Base-by-base conservation (phyloP, 2,329 filamentous ascomycete genomes). In the Phialophora macrospora region DNA sequence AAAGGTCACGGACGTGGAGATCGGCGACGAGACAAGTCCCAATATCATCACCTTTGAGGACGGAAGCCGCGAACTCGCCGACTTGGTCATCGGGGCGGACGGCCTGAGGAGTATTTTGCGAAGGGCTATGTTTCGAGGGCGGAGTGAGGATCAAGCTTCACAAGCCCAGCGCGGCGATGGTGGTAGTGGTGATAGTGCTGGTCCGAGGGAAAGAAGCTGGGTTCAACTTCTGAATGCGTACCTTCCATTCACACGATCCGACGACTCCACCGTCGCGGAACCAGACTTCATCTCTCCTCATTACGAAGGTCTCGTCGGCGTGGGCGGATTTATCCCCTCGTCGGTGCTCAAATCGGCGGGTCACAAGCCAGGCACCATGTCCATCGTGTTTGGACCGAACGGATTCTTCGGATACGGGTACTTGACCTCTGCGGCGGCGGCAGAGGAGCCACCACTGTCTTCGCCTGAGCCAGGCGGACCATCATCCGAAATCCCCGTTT, bases 381-480 rank as follows among this genome's bases (percentile, higher is more conserved):
- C 75, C 46, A 75, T 83, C 52, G 73, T 78, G 0, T 82, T 82
- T 63, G 81, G 82, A 1, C 75, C 78, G 0, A 82, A 81, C 59
- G 82, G 82, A 0, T 84, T 83, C 70, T 84, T 84, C 67, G 82
- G 82, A 1, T 84, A 83, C 70, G 77, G 79, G 28, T 79, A 77
- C 57, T 71, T 75, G 38, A 65, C 59, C 2, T 66, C 66, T 1
- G 20, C n/a, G 1, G 11, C 22, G 67, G 75, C 64, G 38, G 38
- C 4, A 4, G 38, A 44, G 5, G 38, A 41, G 38, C 38, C 38
- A n/a, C 7, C 14, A n/a, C 8, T n/a, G 17, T 8, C 38, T n/a
- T n/a, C 17, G 12, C 9, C 11, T 34, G 9, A 11, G 32, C 32
- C 32, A 34, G 32, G 2, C 9, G 32, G 11, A 8, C 11, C 9